Conservation (phyloP, 495 filamentous ascomycete species). For the Talaromyces ruber region DNA sequence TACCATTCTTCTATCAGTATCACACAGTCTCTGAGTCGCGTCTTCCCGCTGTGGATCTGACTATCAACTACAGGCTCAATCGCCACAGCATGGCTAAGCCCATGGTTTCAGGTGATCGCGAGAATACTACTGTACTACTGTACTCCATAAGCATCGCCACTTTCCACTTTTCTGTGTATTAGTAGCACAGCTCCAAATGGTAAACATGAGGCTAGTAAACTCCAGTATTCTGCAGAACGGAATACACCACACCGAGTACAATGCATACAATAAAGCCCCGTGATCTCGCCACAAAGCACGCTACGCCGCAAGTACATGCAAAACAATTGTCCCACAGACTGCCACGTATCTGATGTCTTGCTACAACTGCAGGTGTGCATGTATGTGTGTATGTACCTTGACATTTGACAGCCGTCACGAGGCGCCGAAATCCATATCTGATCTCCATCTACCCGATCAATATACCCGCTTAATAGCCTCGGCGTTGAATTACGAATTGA, state of each 20-base stretch:
- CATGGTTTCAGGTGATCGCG: background rate
- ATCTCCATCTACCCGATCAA: background rate
- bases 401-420: background rate
- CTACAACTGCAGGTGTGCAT: background rate
- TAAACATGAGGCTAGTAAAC: background rate
- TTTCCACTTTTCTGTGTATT: background rate
- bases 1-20: background rate
- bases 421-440: background rate
- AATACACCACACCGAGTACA: background rate
- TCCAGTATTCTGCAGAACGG: background rate
- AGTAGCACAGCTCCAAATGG: background rate
- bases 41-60: background rate
- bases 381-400: background rate
- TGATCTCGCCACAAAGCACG: conserved; percentile 1
- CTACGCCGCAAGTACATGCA: background rate
- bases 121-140: background rate
- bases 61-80: background rate
- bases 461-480: background rate
- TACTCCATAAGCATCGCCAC: background rate
- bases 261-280: background rate
- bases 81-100: background rate
- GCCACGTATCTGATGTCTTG: conserved; percentile 2
- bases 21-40: background rate
- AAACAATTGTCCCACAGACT: background rate
- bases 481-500: background rate